Base-by-base conservation (phyloP, 805 yeast genomes). In the Schwanniomyces occidentalis region DNA sequence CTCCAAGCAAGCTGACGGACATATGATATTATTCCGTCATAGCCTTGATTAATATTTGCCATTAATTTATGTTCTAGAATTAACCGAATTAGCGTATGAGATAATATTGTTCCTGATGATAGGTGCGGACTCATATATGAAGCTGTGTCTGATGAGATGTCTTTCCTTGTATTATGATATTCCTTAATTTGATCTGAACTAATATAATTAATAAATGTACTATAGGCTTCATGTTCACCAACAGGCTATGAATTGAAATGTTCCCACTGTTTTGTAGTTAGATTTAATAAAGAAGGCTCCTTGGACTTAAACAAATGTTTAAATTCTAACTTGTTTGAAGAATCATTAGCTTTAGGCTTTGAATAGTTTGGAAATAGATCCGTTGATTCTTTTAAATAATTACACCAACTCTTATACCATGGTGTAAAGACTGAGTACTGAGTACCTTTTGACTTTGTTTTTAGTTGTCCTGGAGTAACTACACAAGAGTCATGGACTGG, bases 1-100 rank as follows among this genome's bases (percentile, higher is more conserved):
- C 82, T 63, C 76, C 80, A 78, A 1, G 81, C 76, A 7, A 78
- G 60, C 47, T 78, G 80, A 23, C 80, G 64, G 18, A 75, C 59
- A 58, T 73, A 77, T 27, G 67, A 68, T 15, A 63, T 60, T 12
- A 60, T 46, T 4, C 75, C 69, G 5, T 48, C 42, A 27, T 62
- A 59, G 14, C 62, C 63, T 24, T 48, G 45, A 30, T 52, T 48
- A 8, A 48, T 19, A 33, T 45, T 45, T 32, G 44, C 53, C 22
- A 49, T 44, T 21, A 51, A 40, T 46, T 58, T 37, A 35, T 52
- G 26, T 10, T 56, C 55, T n/a, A 56, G 44, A 12, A 65, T 50
- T 39, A 52, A 52, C 18, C 54, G 44, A 6, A 69, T 52, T 3
- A 73, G 54, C 3, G 61, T 47, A 20, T 77, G 49, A 1, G 75